These are phyloP conservation scores for Alloteropsis angusta DNA, from an alignment of 202 grass and related monocot genomes.

Conservation along the genomic window DNA sequence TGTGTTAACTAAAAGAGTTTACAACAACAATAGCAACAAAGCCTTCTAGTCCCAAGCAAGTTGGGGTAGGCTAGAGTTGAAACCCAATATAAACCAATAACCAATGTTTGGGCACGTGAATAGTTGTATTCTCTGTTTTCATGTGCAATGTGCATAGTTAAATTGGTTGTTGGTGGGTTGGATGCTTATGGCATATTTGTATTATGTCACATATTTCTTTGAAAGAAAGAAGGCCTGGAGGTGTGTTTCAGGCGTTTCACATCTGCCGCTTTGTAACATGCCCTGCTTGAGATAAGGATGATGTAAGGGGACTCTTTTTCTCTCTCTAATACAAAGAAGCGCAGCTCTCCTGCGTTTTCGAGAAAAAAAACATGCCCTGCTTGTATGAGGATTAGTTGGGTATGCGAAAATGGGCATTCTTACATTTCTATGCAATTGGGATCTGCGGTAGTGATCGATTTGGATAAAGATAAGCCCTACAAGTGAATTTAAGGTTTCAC, in stretches of 20 bases:
- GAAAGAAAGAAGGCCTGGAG: not conserved
- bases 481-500: not conserved
- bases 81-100: not conserved
- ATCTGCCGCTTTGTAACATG: not conserved
- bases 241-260: not conserved
- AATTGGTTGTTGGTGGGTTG: not conserved
- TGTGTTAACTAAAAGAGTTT: not conserved
- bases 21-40: too few relatives aligned
- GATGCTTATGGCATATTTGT: not conserved
- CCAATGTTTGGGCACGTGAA: too few relatives aligned
- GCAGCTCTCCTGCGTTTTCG: too few relatives aligned
- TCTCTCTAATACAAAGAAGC: too few relatives aligned
- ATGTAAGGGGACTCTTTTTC: too few relatives aligned
- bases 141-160: not conserved
- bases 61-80: too few relatives aligned
- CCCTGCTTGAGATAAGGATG: too few relatives aligned
- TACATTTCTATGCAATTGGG: not conserved
- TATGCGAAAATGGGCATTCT: not conserved
- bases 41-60: too few relatives aligned
- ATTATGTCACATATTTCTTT: not conserved
- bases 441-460: not conserved
- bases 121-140: not conserved
- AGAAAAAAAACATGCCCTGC: constrained; percentile 2
- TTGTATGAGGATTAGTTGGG: not conserved
- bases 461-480: not conserved